These are phyloP conservation scores for Sclerotiophoma versabilis DNA, from an alignment of 2,329 filamentous ascomycete species.

Conservation along the genomic window DNA sequence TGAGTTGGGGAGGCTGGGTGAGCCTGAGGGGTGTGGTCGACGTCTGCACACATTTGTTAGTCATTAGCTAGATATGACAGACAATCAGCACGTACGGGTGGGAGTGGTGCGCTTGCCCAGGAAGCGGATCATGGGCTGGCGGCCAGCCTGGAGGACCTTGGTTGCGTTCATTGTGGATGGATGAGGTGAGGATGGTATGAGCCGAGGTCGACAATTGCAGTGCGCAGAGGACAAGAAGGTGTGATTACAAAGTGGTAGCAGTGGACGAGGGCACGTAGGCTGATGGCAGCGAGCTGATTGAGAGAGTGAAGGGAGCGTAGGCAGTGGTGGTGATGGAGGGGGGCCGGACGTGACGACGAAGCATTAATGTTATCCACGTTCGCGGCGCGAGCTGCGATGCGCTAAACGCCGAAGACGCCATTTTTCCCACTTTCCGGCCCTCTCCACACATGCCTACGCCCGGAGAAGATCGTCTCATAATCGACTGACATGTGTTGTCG, in stretches of 20 bases:
- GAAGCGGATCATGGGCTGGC: conserved; percentile 61
- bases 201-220: conserved; percentile 11
- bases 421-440: conserved; percentile 18
- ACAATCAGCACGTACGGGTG: conserved; percentile 45
- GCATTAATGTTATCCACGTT: conserved; percentile 34
- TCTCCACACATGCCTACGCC: conserved; percentile 14
- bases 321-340: conserved; percentile 23
- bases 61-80: neutral
- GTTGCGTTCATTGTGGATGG: conserved; percentile 54
- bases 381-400: conserved; percentile 17
- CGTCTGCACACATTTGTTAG: conserved; percentile 57
- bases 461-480: conserved; percentile 28
- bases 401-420: conserved; percentile 30
- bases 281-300: conserved; percentile 6
- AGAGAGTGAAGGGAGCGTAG: conserved; percentile 16
- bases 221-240: neutral
- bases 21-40: conserved; percentile 76
- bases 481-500: conserved; percentile 28
- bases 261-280: neutral
- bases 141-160: conserved; percentile 54
- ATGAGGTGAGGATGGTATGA: conserved; percentile 13
- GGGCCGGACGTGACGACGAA: conserved; percentile 23
- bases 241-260: conserved; percentile 4
- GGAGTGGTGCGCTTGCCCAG: conserved; percentile 57
- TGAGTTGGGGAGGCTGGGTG: conserved; percentile 75